phyloP scores from a whole-genome alignment of 2,329 filamentous ascomycete species.

The Botryotinia narcissicola region DNA sequence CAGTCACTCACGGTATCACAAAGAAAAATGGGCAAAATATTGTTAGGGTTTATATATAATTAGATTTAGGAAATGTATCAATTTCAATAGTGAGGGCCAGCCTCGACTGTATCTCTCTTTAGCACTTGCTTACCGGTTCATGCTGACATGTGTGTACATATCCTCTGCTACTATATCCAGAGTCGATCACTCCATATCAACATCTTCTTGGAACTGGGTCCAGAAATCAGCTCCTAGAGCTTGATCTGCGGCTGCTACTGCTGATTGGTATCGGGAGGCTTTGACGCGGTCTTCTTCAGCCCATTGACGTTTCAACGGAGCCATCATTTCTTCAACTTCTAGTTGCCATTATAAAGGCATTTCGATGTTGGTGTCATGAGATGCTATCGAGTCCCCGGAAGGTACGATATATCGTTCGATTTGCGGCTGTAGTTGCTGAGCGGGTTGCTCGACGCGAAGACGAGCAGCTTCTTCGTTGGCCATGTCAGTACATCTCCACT shows the following conservation, averaged over 20 bases:
- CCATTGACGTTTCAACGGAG: background rate
- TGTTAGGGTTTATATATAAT: background rate
- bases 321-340: background rate
- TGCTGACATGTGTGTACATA: background rate
- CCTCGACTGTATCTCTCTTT: background rate
- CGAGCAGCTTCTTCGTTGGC: background rate
- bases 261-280: background rate
- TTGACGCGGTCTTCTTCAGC: background rate
- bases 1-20: background rate
- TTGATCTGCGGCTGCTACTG: background rate
- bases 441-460: background rate
- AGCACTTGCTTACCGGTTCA: background rate
- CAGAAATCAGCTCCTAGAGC: background rate
- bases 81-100: background rate
- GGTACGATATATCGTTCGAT: background rate
- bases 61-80: background rate
- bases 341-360: background rate
- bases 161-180: background rate
- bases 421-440: background rate
- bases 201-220: background rate
- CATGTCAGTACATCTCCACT: background rate
- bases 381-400: too few relatives aligned
- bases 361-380: accelerated
- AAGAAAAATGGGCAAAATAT: background rate
- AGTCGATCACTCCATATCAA: background rate